Percentiles rank a stretch among this genome's conserved stretches.
phyloP scores from a whole-genome alignment of 2,329 filamentous ascomycete genomes.

The Botrytis elliptica region DNA sequence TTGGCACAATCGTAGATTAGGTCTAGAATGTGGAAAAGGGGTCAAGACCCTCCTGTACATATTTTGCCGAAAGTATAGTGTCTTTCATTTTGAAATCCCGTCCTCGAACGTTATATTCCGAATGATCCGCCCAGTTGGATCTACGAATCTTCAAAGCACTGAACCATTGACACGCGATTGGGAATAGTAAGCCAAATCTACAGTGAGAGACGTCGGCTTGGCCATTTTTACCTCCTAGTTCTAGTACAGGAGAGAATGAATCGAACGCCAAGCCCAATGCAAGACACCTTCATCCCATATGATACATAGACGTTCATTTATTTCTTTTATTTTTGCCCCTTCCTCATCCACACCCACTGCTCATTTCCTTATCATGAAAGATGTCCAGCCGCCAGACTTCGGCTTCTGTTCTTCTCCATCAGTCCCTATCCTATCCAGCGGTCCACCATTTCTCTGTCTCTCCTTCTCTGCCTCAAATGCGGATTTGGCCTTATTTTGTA shows the following conservation, averaged over 20 bases:
- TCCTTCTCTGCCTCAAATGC: constrained; percentile 38
- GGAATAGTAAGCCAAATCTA: not conserved
- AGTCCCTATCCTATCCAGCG: constrained; percentile 36
- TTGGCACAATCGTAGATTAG: not conserved
- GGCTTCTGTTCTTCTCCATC: constrained; percentile 25
- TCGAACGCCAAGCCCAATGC: constrained; percentile 29
- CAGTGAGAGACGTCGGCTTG: not conserved
- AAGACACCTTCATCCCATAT: constrained; percentile 31
- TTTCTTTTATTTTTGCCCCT: constrained; percentile 16
- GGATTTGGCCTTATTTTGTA: constrained; percentile 32
- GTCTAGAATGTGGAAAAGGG: not conserved
- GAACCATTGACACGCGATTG: not conserved
- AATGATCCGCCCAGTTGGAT: not conserved
- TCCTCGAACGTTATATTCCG: not conserved
- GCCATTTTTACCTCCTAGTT: constrained; percentile 11
- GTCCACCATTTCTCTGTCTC: constrained; percentile 34
- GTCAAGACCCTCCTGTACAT: not conserved
- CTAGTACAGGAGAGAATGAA: constrained; percentile 11
- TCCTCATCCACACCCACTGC: constrained; percentile 6
- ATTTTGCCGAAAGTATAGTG: not conserved
- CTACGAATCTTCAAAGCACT: not conserved
- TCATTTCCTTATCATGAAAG: constrained; percentile 32
- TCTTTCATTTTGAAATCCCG: not conserved
- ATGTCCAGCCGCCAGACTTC: constrained; percentile 33
- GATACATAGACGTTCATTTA: constrained; percentile 29